Base-by-base conservation (phyloP, 164 flowering plant species). In the Dillenia turbinata region DNA sequence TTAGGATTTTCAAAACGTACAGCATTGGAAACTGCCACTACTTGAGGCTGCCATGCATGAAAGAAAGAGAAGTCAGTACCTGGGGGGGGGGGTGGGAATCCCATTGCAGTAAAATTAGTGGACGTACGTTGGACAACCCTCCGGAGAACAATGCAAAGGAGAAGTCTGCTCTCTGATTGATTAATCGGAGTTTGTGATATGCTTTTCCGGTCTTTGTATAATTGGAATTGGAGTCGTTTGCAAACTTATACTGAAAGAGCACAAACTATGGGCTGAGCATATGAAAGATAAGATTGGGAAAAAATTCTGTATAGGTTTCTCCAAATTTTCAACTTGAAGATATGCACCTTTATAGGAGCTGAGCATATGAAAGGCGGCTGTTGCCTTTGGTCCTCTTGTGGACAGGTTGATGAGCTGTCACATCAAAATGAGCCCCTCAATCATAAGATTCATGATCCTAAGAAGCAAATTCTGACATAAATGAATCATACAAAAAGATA, bases 281-380 rank as follows among this genome's bases (percentile, higher is more conserved):
- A n/a, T n/a, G n/a, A n/a, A n/a, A n/a, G n/a, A n/a, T n/a, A 3
- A 26, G 2, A 56, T 59, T 44, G 49, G 12, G 33, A 22, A 24
- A 1, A n/a, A 14, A 49, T 14, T 5, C 16, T 33, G 50, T 40
- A 44, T 17, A 12, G 5, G 9, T 22, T n/a, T 49, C 15, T 63
- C 77, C 63, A 12, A 83, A 85, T 83, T 81, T 81, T n/a, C n/a
- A n/a, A n/a, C n/a, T n/a, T n/a, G n/a, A n/a, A n/a, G n/a, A 55
- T n/a, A 64, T 76, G 63, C 12, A 83, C 87, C 85, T 81, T 81
- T 52, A 83, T 80, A 45, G 90, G 86, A 40, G 90, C 78, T 17
- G 84, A 51, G 66, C 85, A 83, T 59, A 83, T 75, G 15, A 52
- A 74, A 24, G 87, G 87, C 9, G 64, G 14, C 63, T 67, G 67